Evolutionary conservation across 2,329 filamentous ascomycete species (phyloP).

Genomic region (Paradendryphiella salina): DNA sequence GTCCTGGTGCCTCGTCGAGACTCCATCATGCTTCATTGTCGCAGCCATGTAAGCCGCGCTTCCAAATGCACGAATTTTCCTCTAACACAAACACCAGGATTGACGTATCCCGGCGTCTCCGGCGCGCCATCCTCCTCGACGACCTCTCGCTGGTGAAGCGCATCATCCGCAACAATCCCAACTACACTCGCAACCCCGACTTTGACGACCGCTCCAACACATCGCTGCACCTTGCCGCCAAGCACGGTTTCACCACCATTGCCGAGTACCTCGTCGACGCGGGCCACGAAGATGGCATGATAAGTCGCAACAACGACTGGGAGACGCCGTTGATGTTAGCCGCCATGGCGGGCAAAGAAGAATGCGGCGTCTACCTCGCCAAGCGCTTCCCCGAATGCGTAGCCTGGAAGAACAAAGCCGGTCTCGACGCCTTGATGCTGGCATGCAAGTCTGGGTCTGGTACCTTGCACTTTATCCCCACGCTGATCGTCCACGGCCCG

Average conservation of each 20-base stretch:
- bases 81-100: conserved; percentile 59
- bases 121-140: conserved; percentile 77
- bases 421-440: conserved; percentile 65
- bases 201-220: conserved; percentile 76
- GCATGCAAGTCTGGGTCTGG: conserved; percentile 45
- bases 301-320: conserved; percentile 76
- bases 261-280: conserved; percentile 70
- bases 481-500: conserved; percentile 40
- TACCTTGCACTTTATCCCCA: conserved; percentile 51
- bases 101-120: conserved; percentile 73
- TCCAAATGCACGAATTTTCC: neutral
- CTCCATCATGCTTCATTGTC: conserved; percentile 29
- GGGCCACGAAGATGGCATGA: conserved; percentile 73
- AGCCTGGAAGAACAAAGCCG: conserved; percentile 65
- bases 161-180: conserved; percentile 73
- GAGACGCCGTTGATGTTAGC: conserved; percentile 84
- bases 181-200: conserved; percentile 78
- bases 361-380: conserved; percentile 72
- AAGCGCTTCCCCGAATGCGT: conserved; percentile 66
- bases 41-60: conserved; percentile 28
- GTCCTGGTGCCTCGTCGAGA: conserved; percentile 7
- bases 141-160: conserved; percentile 73
- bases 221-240: conserved; percentile 78
- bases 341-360: conserved; percentile 68
- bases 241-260: conserved; percentile 70